phyloP scores from a whole-genome alignment of 768 basidiomycete species.

The Russula sp. region DNA sequence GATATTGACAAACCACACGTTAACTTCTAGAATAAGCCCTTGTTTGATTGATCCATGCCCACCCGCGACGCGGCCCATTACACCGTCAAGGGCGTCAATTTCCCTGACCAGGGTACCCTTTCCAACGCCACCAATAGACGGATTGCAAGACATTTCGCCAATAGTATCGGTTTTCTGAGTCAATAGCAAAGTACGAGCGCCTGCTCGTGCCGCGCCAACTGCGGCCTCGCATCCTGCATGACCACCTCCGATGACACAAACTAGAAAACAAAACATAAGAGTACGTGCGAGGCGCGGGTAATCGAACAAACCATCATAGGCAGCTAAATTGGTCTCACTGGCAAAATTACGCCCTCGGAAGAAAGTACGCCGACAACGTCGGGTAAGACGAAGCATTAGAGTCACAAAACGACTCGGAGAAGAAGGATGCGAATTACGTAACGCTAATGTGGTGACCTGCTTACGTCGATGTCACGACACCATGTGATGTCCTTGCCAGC shows the following conservation, averaged over 20 bases:
- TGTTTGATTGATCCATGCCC: conserved; percentile 29
- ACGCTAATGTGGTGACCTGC: neutral
- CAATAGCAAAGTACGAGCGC: conserved; percentile 74
- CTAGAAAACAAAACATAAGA: conserved; percentile 37
- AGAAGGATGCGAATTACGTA: neutral
- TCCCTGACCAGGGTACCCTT: conserved; percentile 91
- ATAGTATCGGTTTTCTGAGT: conserved; percentile 81
- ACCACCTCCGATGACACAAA: conserved; percentile 87
- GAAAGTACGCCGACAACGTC: conserved; percentile 5
- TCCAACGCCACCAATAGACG: conserved; percentile 87
- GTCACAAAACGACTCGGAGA: too few species aligned
- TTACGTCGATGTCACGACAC: too few species aligned
- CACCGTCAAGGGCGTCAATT: conserved; percentile 85
- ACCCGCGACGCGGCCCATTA: conserved; percentile 85
- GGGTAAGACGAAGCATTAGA: conserved; percentile 19
- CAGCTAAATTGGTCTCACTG: neutral
- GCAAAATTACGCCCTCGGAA: conserved; percentile 10
- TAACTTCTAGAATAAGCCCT: neutral
- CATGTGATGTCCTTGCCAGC: too few species aligned
- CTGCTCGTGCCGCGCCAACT: conserved; percentile 77
- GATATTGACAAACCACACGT: neutral
- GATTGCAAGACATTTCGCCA: conserved; percentile 87
- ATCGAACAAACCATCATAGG: conserved; percentile 19
- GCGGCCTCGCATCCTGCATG: conserved; percentile 95
- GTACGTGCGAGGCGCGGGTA: neutral